A percentile compares a stretch with the other conserved stretches of the same genome.
These are phyloP conservation scores for Pseudogymnoascus sp. DNA, from an alignment of 2,329 filamentous ascomycete genomes.

Conservation along the genomic window DNA sequence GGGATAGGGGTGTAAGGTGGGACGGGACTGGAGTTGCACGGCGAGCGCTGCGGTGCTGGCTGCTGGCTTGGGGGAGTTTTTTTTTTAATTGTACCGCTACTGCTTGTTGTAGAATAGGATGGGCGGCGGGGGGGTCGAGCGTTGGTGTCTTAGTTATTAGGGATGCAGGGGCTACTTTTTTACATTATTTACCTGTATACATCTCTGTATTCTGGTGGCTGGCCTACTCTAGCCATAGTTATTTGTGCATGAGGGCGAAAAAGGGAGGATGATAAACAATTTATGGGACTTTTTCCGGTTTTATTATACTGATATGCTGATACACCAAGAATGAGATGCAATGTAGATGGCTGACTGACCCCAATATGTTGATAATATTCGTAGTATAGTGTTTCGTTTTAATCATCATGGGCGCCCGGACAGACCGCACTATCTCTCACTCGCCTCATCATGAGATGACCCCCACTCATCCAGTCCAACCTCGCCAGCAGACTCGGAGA, in stretches of 20 bases:
- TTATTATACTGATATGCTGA: not conserved
- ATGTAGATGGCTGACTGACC: no score
- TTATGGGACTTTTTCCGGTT: not conserved
- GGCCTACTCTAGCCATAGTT: not conserved
- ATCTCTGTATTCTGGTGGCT: not conserved
- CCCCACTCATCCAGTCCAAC: no score
- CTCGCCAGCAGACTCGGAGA: no score
- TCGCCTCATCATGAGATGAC: no score
- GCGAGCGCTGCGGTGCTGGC: not conserved
- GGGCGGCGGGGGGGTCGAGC: not conserved
- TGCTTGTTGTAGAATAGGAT: slow-evolving; percentile 2
- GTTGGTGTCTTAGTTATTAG: not conserved
- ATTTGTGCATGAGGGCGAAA: not conserved
- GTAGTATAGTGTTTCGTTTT: no score
- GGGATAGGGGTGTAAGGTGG: not conserved
- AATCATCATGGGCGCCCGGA: no score
- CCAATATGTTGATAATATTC: no score
- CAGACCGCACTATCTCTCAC: no score
- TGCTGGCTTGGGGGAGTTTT: not conserved
- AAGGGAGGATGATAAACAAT: not conserved
- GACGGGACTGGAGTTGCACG: slow-evolving; percentile 1
- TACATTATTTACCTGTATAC: not conserved
- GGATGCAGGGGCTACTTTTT: not conserved
- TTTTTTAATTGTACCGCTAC: not conserved
- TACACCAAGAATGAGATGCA: not conserved